Conservation (phyloP, 768 basidiomycete genomes). For the Podaxis rugospora region DNA sequence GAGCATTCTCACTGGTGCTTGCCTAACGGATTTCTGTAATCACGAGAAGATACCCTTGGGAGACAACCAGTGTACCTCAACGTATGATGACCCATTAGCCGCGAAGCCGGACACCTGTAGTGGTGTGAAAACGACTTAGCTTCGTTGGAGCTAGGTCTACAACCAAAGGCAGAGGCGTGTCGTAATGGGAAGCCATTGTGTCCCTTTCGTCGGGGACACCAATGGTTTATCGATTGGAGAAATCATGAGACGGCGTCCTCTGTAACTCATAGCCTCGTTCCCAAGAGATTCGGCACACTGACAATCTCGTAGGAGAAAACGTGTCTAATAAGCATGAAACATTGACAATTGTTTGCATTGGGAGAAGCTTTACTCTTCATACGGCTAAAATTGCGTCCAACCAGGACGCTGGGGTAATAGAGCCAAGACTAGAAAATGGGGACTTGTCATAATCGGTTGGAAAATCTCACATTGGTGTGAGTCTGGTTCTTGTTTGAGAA, state of each 20-base stretch:
- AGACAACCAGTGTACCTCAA: background rate
- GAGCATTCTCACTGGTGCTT: background rate
- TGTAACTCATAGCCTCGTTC: background rate
- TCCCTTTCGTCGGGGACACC: background rate
- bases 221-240: slow-evolving; percentile 1
- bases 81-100: background rate
- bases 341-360: background rate
- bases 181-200: background rate
- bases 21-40: background rate
- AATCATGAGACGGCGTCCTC: background rate
- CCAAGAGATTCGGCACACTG: background rate
- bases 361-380: background rate
- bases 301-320: background rate
- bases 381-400: background rate
- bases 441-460: background rate
- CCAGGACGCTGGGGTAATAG: background rate
- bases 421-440: background rate
- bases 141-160: background rate
- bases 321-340: slow-evolving; percentile 1
- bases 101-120: background rate
- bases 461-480: slow-evolving; percentile 9
- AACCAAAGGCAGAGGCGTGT: background rate
- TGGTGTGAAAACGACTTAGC: background rate
- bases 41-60: background rate
- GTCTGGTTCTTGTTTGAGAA: background rate